A percentile compares a stretch with the other conserved stretches of the same genome.
phyloP scores from a whole-genome alignment of 305 asterid species.

The Salvia sclarea region DNA sequence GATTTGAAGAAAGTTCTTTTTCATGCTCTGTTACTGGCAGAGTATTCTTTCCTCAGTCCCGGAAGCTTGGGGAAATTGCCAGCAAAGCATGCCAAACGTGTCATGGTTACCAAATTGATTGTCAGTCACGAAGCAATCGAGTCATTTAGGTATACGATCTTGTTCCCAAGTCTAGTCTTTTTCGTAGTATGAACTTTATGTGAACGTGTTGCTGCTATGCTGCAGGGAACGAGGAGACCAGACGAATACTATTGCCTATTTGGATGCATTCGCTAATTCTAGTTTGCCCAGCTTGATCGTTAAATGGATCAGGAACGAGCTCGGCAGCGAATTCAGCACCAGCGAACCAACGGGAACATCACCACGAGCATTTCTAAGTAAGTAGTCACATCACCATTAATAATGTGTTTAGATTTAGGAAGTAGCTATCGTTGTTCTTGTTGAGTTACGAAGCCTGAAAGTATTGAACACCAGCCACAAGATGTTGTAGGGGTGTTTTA shows the following conservation, averaged over 20 bases:
- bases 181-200: background rate
- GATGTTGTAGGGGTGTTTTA: too few species aligned
- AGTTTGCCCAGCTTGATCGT: slow-evolving; percentile 46
- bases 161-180: too few species aligned
- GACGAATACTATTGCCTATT: slow-evolving; percentile 46
- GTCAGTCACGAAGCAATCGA: slow-evolving; percentile 56
- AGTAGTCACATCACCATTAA: slow-evolving; percentile 30
- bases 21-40: slow-evolving; percentile 55
- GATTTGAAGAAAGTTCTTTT: slow-evolving; percentile 52
- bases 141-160: slow-evolving; percentile 46
- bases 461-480: too few species aligned
- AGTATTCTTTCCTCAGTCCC: slow-evolving; percentile 63
- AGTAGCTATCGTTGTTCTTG: background rate
- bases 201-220: slow-evolving; percentile 9
- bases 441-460: background rate
- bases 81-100: slow-evolving; percentile 42
- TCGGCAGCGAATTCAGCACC: slow-evolving; percentile 38
- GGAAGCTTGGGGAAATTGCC: slow-evolving; percentile 52
- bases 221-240: slow-evolving; percentile 58
- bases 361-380: slow-evolving; percentile 60
- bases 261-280: slow-evolving; percentile 59
- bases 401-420: background rate
- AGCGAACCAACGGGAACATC: slow-evolving; percentile 57
- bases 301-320: slow-evolving; percentile 44
- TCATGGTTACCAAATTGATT: slow-evolving; percentile 54